Conservation (phyloP, 805 yeast species). For the Cyberlindnera maclurae region DNA sequence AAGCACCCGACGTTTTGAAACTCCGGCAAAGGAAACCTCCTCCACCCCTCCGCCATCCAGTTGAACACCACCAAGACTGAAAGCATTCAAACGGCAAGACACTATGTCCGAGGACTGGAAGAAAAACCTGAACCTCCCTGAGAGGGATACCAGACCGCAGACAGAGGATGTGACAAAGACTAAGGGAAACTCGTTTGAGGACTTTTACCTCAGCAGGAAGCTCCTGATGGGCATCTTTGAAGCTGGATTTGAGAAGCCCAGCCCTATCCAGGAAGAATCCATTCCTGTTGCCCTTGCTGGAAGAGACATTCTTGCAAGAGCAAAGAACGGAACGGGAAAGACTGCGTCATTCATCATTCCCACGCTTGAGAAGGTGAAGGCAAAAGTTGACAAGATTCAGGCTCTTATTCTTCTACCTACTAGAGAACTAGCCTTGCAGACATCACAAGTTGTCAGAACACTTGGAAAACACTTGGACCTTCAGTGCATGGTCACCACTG, state of each 20-base stretch:
- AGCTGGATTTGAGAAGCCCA: slow-evolving; percentile 97
- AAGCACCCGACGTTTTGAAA: not conserved
- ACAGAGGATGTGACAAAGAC: slow-evolving; percentile 93
- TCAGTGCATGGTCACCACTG: slow-evolving; percentile 96
- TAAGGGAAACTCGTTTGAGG: slow-evolving; percentile 87
- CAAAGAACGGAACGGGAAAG: slow-evolving; percentile 97
- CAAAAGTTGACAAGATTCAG: slow-evolving; percentile 78
- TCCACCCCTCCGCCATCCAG: too few species aligned
- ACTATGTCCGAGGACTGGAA: slow-evolving; percentile 63
- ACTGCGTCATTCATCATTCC: slow-evolving; percentile 98
- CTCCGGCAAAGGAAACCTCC: too few species aligned
- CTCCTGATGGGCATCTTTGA: slow-evolving; percentile 97
- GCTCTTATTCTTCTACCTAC: slow-evolving; percentile 94
- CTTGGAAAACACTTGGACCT: slow-evolving; percentile 89
- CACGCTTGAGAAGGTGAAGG: slow-evolving; percentile 79
- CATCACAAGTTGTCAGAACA: slow-evolving; percentile 94
- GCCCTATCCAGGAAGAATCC: slow-evolving; percentile 96
- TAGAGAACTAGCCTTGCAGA: slow-evolving; percentile 94
- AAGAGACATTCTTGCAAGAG: slow-evolving; percentile 93
- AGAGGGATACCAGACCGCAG: slow-evolving; percentile 88
- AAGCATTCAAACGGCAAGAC: not conserved
- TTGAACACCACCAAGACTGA: too few species aligned
- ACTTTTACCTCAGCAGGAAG: slow-evolving; percentile 85
- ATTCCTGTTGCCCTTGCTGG: slow-evolving; percentile 95
- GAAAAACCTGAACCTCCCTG: slow-evolving; percentile 62